Percentiles rank a stretch among this genome's conserved stretches.
Evolutionary conservation across 2,329 filamentous ascomycete species (phyloP).

Genomic region (Nannizzia gypsea): DNA sequence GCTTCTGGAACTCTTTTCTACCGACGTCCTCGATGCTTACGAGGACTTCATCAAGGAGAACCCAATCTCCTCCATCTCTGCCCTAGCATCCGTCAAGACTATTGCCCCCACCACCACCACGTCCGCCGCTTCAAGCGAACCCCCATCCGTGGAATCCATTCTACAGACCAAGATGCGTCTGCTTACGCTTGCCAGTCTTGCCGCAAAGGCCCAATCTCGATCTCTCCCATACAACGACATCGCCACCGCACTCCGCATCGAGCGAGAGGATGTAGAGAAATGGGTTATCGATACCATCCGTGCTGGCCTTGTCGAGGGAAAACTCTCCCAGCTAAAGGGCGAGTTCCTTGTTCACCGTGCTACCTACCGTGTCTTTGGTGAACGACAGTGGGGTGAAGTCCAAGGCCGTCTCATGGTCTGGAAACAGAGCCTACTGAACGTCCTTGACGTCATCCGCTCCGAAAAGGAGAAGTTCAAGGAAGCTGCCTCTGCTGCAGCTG

Average conservation of each 20-base stretch:
- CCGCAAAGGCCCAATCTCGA: constrained; percentile 68
- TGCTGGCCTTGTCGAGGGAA: constrained; percentile 88
- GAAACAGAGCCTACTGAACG: constrained; percentile 67
- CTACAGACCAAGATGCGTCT: constrained; percentile 94
- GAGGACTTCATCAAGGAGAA: constrained; percentile 72
- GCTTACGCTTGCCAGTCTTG: constrained; percentile 80
- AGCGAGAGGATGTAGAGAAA: constrained; percentile 77
- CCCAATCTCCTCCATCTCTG: constrained; percentile 54
- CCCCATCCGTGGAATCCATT: constrained; percentile 38
- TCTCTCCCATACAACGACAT: constrained; percentile 83
- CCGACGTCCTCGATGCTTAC: constrained; percentile 89
- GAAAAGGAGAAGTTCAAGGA: constrained; percentile 74
- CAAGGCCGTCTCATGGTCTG: constrained; percentile 83
- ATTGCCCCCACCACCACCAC: neutral
- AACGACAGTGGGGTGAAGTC: constrained; percentile 97
- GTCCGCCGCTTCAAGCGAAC: neutral
- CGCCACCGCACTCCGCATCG: constrained; percentile 71
- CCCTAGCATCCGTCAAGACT: constrained; percentile 45
- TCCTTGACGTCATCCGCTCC: constrained; percentile 63
- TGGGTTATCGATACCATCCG: constrained; percentile 99
- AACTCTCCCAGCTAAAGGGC: constrained; percentile 82
- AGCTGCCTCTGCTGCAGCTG: constrained; percentile 51
- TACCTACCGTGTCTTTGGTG: constrained; percentile 91
- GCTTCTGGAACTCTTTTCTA: constrained; percentile 87
- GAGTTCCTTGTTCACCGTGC: constrained; percentile 93